phyloP scores from a whole-genome alignment of 108 stramenopile species.

The Poteriospumella lacustris region DNA sequence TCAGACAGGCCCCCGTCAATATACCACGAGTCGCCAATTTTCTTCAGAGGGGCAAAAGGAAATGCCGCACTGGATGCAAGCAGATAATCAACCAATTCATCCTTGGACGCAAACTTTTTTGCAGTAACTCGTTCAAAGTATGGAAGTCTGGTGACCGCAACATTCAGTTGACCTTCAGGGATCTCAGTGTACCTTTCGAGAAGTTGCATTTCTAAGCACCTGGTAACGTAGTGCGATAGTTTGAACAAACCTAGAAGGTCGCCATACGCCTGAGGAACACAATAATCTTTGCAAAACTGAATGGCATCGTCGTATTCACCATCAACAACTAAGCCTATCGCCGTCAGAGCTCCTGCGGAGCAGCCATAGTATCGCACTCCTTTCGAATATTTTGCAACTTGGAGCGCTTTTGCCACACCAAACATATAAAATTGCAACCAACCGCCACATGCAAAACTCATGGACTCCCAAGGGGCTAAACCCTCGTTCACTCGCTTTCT shows the following conservation, averaged over 20 bases:
- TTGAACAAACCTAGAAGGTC: conserved; percentile 41
- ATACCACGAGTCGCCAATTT: conserved; percentile 33
- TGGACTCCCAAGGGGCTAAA: conserved; percentile 12
- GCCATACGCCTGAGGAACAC: conserved; percentile 39
- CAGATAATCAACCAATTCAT: conserved; percentile 39
- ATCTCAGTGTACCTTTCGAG: conserved; percentile 24
- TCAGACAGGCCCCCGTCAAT: conserved; percentile 48
- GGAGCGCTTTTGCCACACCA: conserved; percentile 50
- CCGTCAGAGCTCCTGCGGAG: conserved; percentile 50
- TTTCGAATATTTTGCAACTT: conserved; percentile 38
- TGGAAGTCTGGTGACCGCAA: conserved; percentile 38
- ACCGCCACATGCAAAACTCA: conserved; percentile 49
- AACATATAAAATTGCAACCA: conserved; percentile 54
- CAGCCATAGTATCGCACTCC: conserved; percentile 44
- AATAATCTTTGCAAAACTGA: conserved; percentile 37
- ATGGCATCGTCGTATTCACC: conserved; percentile 39
- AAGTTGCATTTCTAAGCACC: conserved; percentile 36
- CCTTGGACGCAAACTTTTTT: not conserved
- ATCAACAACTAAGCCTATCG: conserved; percentile 41
- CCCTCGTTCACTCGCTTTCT: not conserved
- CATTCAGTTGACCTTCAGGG: conserved; percentile 31
- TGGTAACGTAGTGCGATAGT: conserved; percentile 30
- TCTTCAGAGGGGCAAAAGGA: conserved; percentile 40
- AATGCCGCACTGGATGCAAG: conserved; percentile 47
- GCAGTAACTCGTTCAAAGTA: not conserved